Percentiles rank a stretch among this genome's conserved stretches.
phyloP scores from a whole-genome alignment of 345 rosid species.

The Turritis glabra region DNA sequence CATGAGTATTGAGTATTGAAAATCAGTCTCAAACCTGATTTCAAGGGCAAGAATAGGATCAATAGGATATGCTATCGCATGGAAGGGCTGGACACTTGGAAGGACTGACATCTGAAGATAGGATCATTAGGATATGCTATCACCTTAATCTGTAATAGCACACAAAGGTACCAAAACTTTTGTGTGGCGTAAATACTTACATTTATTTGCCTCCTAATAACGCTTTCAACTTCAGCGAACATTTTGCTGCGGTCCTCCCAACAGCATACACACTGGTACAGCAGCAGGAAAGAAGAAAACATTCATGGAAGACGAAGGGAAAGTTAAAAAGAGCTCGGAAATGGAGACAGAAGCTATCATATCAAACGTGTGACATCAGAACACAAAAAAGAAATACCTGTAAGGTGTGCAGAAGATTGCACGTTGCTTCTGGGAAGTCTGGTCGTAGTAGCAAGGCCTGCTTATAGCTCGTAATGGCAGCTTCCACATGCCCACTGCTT shows the following conservation, averaged over 20 bases:
- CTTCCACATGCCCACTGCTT: conserved; percentile 86
- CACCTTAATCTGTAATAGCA: conserved; percentile 9
- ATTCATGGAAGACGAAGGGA: neutral
- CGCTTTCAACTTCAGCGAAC: conserved; percentile 86
- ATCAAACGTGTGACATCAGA: conserved; percentile 3
- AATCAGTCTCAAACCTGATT: conserved; percentile 59
- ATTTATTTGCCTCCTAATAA: conserved; percentile 82
- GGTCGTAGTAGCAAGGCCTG: conserved; percentile 83
- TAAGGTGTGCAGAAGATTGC: conserved; percentile 92
- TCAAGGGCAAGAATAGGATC: conserved; percentile 96
- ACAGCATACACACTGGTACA: conserved; percentile 73
- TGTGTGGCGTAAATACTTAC: conserved; percentile 41
- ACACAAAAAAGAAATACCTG: conserved; percentile 52
- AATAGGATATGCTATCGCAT: conserved; percentile 97
- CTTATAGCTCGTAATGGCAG: conserved; percentile 88
- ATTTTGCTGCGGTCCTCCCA: conserved; percentile 93
- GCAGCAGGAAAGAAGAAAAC: conserved; percentile 15
- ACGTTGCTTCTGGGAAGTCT: conserved; percentile 97
- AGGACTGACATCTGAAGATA: conserved; percentile 75
- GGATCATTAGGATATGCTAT: conserved; percentile 3
- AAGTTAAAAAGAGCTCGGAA: neutral
- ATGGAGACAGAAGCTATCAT: conserved; percentile 14
- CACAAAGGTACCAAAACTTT: neutral
- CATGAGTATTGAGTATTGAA: neutral
- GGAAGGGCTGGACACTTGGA: conserved; percentile 99